Evolutionary conservation across 2,329 filamentous ascomycete genomes (phyloP).

Genomic region (Acarospora socialis): DNA sequence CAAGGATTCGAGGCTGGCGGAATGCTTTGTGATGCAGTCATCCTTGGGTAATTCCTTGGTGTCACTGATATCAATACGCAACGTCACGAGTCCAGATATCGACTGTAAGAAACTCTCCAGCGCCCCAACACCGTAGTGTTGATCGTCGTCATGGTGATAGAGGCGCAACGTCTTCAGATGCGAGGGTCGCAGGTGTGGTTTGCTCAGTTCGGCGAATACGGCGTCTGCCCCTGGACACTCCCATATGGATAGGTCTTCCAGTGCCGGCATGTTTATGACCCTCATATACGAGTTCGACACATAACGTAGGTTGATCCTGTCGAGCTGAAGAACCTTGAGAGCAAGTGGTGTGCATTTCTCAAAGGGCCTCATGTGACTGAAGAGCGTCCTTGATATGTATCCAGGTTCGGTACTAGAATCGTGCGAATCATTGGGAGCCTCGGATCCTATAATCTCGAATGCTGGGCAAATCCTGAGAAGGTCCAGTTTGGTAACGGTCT

Average conservation of each 20-base stretch:
- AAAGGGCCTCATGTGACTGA: conserved; percentile 33
- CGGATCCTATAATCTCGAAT: conserved; percentile 26
- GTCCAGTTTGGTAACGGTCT: conserved; percentile 28
- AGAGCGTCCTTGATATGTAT: conserved; percentile 31
- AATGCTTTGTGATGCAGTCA: conserved; percentile 30
- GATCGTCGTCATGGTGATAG: conserved; percentile 33
- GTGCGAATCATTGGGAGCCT: conserved; percentile 29
- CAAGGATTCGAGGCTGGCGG: conserved; percentile 30
- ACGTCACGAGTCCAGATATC: conserved; percentile 29
- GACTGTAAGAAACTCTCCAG: conserved; percentile 34
- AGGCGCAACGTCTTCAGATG: conserved; percentile 31
- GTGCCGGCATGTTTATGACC: conserved; percentile 30
- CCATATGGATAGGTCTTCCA: conserved; percentile 30
- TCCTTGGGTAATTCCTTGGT: conserved; percentile 28
- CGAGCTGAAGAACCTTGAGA: conserved; percentile 30
- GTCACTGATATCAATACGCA: conserved; percentile 31
- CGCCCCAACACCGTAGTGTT: conserved; percentile 32
- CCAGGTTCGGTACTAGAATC: conserved; percentile 33
- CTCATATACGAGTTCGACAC: conserved; percentile 35
- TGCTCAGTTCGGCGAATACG: conserved; percentile 33
- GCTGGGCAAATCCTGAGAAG: conserved; percentile 34
- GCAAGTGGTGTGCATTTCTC: conserved; percentile 30
- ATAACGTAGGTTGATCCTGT: conserved; percentile 32
- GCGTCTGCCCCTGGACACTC: conserved; percentile 33
- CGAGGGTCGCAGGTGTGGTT: conserved; percentile 29